Evolutionary conservation across 345 rosid species (phyloP), one percentile per base, ranked within the genome.

Genomic region (Atalantia buxifolia): DNA sequence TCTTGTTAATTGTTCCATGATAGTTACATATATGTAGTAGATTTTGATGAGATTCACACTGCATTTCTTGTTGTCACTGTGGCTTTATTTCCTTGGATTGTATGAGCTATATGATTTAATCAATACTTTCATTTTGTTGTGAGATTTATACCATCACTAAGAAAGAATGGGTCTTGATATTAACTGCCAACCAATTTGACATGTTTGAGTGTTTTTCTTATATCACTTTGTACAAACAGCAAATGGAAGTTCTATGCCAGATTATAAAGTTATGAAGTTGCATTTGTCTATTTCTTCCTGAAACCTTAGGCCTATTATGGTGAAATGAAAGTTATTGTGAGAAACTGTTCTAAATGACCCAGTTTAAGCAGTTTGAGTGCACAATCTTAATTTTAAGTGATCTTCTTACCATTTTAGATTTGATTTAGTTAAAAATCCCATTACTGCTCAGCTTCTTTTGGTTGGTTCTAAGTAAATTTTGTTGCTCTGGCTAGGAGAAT

Each of bases 401-500:
- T 62, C 40, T 27, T 12, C 35, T 27, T 62, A 2, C 77, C 19
- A 62, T 62, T 74, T 38, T 16, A 62, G 69, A 74, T 10, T 21
- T 27, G 40, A 53, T 42, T 21, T 9, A 5, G 60, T 65, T 75
- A 33, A 21, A n/a, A 48, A 22, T 48, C 67, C 12, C 14, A 31
- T 74, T 75, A 12, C 67, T 21, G 48, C 55, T 76, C 13, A 19
- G 36, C 14, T 7, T 19, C 22, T 28, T 66, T 45, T 35, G 40
- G 25, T 31, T 64, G 62, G 56, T 74, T 72, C 63, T 66, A 9
- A 53, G 67, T 30, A n/a, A 64, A 25, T 57, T 28, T 5, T 76
- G 30, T 40, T 77, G 12, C 27, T 76, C 64, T 61, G 68, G 9
- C 35, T 69, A 87, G 92, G 57, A 38, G 60, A 87, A 62, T 74